Evolutionary conservation across 345 rosid genomes (phyloP), one percentile per base, ranked within the genome.

Genomic region (Eucalyptus sideroxylon): DNA sequence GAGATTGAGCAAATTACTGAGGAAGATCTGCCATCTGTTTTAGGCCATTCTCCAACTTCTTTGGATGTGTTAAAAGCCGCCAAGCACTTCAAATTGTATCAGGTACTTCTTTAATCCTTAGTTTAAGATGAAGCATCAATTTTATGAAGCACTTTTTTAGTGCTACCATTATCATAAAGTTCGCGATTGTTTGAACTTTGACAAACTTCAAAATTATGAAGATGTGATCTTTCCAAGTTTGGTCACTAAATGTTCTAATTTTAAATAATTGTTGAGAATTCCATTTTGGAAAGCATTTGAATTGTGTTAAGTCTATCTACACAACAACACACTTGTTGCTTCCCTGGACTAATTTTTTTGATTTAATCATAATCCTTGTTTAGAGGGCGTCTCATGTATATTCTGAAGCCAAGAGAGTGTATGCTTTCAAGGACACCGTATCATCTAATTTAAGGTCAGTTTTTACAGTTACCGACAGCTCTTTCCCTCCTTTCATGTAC

Each of bases 311-410:
- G 30, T 16, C 30, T 40, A 40, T 37, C 47, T 40, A 23, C 85
- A 21, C 85, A 77, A 40, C 85, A 21, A 40, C 9, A 4, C 30
- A 86, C 44, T 45, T 49, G 37, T 81, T 86, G 59, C 21, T 89
- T 55, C 80, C 6, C 65, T 81, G 59, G 80, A 69, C 16, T 17
- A 47, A 13, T 62, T 31, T 44, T n/a, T 47, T 7, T 34, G 11
- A 86, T 56, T 86, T 50, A 80, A 88, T 26, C 47, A 19, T 34
- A 15, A 31, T 88, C 60, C 42, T 45, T 86, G 87, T 91, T 91
- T 92, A 98, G 99, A 95, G 99, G 93, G 99, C 99, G 47, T 93
- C 95, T 90, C 99, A 96, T 82, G 99, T 98, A 45, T 98, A 96
- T 87, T 95, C 98, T 5, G 99, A 98, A 93, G 99, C 99, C 86